Conservation (phyloP, 805 yeast genomes). For the Metschnikowia santaceciliae region DNA sequence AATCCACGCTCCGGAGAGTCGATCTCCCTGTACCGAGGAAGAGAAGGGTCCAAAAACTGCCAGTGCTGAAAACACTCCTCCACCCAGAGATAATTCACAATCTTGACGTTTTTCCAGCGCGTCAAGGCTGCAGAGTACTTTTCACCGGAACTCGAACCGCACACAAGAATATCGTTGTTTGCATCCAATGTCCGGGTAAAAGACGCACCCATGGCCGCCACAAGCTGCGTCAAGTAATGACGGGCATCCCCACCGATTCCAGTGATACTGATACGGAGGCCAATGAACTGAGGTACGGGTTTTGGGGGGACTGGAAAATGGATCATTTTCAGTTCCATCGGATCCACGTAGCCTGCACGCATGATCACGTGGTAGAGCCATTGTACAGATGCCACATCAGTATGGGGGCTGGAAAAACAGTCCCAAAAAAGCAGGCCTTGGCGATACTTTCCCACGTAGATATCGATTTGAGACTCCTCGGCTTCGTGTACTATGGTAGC, state of each 20-base stretch:
- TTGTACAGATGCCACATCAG: conserved; percentile 55
- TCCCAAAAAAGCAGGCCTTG: conserved; percentile 56
- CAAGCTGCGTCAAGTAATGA: conserved; percentile 59
- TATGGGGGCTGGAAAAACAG: conserved; percentile 30
- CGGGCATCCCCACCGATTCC: conserved; percentile 87
- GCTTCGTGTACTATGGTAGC: conserved; percentile 42
- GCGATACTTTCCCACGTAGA: conserved; percentile 61
- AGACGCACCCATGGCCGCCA: conserved; percentile 67
- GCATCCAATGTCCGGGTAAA: conserved; percentile 65
- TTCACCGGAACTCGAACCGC: conserved; percentile 63
- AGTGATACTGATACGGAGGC: conserved; percentile 61
- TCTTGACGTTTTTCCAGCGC: conserved; percentile 55
- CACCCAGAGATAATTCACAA: conserved; percentile 83
- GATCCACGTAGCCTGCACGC: conserved; percentile 51
- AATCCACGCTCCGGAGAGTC: neutral
- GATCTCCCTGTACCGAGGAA: conserved; percentile 38
- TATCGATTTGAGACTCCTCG: conserved; percentile 21
- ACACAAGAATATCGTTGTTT: conserved; percentile 67
- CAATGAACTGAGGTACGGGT: conserved; percentile 51
- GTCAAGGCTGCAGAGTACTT: conserved; percentile 67
- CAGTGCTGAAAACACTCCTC: conserved; percentile 71
- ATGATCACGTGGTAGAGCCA: conserved; percentile 75
- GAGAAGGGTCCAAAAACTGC: conserved; percentile 45
- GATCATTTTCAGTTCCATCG: conserved; percentile 50
- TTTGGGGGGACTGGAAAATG: conserved; percentile 64